Percentiles rank a stretch among this genome's conserved stretches.
Conservation (phyloP, 306 rosid species). For the Dalbergia oliveri region DNA sequence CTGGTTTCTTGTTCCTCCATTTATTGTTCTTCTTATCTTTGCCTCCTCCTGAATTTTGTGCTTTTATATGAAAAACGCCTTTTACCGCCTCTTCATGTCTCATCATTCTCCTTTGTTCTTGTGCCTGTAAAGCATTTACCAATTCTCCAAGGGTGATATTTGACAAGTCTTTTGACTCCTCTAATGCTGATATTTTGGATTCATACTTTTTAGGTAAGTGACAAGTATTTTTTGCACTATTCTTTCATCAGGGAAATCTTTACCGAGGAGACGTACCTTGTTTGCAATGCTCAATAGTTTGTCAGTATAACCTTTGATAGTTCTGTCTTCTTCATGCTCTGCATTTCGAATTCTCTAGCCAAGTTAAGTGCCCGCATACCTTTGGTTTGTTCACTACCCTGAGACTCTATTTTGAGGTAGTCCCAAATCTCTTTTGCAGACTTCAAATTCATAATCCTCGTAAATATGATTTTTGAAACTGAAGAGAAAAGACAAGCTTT, state of each 20-base stretch:
- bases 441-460: not conserved
- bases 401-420: not conserved
- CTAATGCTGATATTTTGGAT: not conserved
- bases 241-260: not conserved
- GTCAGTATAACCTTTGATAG: not conserved
- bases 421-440: not conserved
- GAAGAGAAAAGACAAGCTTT: not conserved
- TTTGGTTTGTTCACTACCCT: not conserved
- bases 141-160: conserved; percentile 10
- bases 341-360: not conserved
- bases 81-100: not conserved
- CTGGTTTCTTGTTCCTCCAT: not conserved
- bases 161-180: not conserved
- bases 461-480: not conserved
- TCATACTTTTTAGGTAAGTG: not conserved
- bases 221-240: not conserved
- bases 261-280: not conserved
- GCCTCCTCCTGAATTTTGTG: not conserved
- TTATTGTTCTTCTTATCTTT: not conserved
- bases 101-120: not conserved
- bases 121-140: not conserved
- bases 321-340: not conserved
- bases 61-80: not conserved
- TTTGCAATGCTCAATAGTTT: not conserved
- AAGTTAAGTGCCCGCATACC: not conserved